Evolutionary conservation across 176 grass and related monocot species (phyloP).

Genomic region (Juncus inflexus): DNA sequence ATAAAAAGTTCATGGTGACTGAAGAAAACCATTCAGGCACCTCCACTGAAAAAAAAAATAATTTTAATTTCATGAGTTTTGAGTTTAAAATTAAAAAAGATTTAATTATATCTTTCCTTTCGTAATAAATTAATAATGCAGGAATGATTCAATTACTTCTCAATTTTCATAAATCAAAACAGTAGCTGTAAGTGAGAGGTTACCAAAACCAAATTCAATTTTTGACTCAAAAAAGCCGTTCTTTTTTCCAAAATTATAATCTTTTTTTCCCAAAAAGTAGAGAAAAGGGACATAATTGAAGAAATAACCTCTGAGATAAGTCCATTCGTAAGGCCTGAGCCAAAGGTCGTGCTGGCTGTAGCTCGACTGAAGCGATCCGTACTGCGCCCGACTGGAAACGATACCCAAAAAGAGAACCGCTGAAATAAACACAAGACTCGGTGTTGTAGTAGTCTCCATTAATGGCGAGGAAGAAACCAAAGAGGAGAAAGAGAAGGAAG

Average conservation of each 20-base stretch:
- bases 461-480: neutral
- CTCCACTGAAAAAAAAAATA: slow-evolving; percentile 51
- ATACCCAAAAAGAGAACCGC: slow-evolving; percentile 10
- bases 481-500: neutral
- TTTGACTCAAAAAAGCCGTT: no score
- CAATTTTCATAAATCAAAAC: no score
- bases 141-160: neutral
- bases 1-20: slow-evolving; percentile 56
- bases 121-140: neutral
- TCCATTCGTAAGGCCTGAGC: slow-evolving; percentile 86
- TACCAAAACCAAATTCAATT: neutral
- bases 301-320: slow-evolving; percentile 71
- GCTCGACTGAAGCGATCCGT: slow-evolving; percentile 35
- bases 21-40: slow-evolving; percentile 75
- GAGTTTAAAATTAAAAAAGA: neutral
- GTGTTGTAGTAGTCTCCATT: slow-evolving; percentile 21
- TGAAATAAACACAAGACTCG: slow-evolving; percentile 9
- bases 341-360: slow-evolving; percentile 48
- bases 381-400: slow-evolving; percentile 12
- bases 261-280: neutral
- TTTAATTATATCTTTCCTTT: slow-evolving; percentile 3
- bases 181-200: no score
- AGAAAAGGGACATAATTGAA: neutral
- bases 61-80: neutral
- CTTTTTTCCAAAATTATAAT: neutral